Percentiles rank a stretch among this genome's conserved stretches.
phyloP scores from a whole-genome alignment of 2,329 filamentous ascomycete species.

The Graphilbum ipis-grandicollis region DNA sequence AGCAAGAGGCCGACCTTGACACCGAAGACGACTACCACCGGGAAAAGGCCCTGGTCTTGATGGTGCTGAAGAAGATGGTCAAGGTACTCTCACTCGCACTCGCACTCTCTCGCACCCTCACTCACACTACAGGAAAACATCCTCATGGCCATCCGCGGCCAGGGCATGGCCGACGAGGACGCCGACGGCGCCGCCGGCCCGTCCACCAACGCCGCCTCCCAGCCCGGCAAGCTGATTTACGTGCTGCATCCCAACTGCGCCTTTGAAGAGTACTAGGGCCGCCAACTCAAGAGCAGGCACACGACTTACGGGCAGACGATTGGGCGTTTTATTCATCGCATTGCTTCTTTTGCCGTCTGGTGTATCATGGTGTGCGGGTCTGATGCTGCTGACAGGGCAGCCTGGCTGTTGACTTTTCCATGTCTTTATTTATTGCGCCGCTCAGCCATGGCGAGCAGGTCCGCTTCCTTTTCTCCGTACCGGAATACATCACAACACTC shows the following conservation, averaged over 20 bases:
- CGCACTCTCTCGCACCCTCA: too few relatives aligned
- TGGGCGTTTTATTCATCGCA: too few relatives aligned
- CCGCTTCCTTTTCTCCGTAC: too few relatives aligned
- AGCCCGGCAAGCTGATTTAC: conserved; percentile 46
- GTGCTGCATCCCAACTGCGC: conserved; percentile 90
- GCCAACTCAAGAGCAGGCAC: too few relatives aligned
- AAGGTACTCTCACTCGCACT: conserved; percentile 44
- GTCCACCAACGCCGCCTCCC: conserved; percentile 6
- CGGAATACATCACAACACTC: too few relatives aligned
- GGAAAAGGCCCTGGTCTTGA: conserved; percentile 56
- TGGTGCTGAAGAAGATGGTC: conserved; percentile 90
- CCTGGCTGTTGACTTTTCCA: too few relatives aligned
- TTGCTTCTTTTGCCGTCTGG: too few relatives aligned
- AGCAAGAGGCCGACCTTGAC: conserved; percentile 68
- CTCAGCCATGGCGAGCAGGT: too few relatives aligned
- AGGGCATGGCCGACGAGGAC: conserved; percentile 31
- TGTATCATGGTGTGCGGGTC: too few relatives aligned
- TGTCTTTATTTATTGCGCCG: too few relatives aligned
- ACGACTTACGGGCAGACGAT: neutral
- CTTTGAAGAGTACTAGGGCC: conserved; percentile 44
- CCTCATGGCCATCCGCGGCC: conserved; percentile 59
- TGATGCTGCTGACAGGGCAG: too few relatives aligned
- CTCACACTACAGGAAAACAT: conserved; percentile 52
- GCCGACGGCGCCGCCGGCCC: conserved; percentile 22
- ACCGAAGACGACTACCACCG: conserved; percentile 65